These are phyloP conservation scores for Phascolomyces articulosus DNA, from an alignment of 371 early-diverging fungal species.

Conservation along the genomic window DNA sequence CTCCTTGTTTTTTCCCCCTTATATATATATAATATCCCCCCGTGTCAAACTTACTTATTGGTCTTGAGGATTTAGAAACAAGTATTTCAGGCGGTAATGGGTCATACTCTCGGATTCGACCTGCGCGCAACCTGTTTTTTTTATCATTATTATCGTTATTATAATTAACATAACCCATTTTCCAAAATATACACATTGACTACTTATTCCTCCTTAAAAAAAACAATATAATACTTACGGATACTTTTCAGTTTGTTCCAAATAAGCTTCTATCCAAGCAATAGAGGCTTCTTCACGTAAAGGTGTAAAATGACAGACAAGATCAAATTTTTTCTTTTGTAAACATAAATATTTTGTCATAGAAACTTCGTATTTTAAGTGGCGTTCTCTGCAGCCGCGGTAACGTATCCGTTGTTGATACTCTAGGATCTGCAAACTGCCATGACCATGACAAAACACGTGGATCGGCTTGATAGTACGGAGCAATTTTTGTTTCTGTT, in stretches of 20 bases:
- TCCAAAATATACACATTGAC: no score
- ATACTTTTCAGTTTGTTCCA: conserved; percentile 34
- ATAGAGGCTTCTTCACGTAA: conserved; percentile 19
- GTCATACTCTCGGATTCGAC: conserved; percentile 9
- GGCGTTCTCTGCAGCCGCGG: conserved; percentile 23
- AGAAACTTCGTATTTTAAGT: conserved; percentile 28
- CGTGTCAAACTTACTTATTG: conserved; percentile 7
- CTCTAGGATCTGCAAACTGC: conserved; percentile 24
- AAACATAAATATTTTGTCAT: conserved; percentile 31
- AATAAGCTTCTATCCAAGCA: conserved; percentile 14
- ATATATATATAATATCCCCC: background rate
- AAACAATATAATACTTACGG: conserved; percentile 25
- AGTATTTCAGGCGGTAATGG: conserved; percentile 2
- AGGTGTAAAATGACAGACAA: conserved; percentile 22
- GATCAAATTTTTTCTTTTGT: conserved; percentile 15
- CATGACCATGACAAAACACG: conserved; percentile 28
- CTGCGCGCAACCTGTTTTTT: conserved; percentile 6
- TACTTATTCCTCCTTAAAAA: background rate
- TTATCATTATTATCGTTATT: background rate
- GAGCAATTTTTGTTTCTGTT: conserved; percentile 2
- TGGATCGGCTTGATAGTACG: conserved; percentile 16
- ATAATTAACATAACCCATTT: background rate
- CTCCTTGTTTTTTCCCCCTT: background rate
- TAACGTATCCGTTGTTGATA: conserved; percentile 28
- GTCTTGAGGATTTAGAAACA: conserved; percentile 6